These are phyloP conservation scores for Ceratobasidium sp. DNA, from an alignment of 1,284 basidiomycete genomes.

Conservation along the genomic window DNA sequence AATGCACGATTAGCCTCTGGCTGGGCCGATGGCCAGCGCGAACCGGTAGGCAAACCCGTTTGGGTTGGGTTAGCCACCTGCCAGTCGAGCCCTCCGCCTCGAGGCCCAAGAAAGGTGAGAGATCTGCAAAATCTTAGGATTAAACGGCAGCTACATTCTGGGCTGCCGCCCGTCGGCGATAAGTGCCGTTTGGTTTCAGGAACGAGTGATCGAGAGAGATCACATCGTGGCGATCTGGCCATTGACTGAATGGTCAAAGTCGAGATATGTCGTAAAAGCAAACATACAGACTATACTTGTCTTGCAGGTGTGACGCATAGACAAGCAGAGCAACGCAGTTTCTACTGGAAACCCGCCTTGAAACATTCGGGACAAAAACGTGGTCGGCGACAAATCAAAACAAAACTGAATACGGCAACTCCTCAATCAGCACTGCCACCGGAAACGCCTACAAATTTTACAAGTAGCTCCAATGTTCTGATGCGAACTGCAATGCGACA, in stretches of 20 bases:
- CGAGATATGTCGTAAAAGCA: background rate
- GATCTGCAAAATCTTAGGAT: background rate
- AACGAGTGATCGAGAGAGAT: background rate
- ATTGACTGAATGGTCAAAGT: background rate
- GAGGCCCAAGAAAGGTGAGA: background rate
- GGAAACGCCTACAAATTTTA: background rate
- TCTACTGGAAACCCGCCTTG: background rate
- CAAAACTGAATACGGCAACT: background rate
- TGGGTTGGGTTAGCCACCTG: background rate
- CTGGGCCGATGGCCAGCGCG: background rate
- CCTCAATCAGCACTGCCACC: background rate
- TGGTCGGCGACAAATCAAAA: conserved; percentile 5
- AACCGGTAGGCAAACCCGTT: background rate
- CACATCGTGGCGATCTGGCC: background rate
- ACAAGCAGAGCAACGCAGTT: background rate
- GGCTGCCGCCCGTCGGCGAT: background rate
- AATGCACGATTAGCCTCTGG: background rate
- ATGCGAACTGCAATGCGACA: background rate
- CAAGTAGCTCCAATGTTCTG: background rate
- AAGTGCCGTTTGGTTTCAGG: conserved; percentile 8
- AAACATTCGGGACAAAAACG: conserved; percentile 6
- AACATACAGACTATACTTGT: background rate
- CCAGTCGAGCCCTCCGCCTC: background rate
- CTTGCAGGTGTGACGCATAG: background rate
- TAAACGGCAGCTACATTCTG: background rate